Evolutionary conservation across 176 grass and related monocot genomes (phyloP).

Genomic region (Tillandsia fasciculata): DNA sequence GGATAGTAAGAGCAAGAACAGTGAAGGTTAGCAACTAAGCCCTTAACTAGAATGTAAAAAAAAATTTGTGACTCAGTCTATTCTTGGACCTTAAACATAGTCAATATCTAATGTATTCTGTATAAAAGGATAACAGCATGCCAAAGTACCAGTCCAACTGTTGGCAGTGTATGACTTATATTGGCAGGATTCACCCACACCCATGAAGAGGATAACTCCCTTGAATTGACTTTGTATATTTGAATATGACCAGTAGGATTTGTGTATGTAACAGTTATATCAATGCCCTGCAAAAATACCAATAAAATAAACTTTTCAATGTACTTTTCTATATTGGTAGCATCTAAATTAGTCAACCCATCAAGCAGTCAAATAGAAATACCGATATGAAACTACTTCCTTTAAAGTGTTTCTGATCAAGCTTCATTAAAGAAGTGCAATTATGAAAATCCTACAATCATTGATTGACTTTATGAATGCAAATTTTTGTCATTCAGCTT

Average conservation of each 20-base stretch:
- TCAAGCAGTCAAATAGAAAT: neutral
- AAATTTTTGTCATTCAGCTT: neutral
- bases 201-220: conserved; percentile 42
- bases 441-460: neutral
- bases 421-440: too few relatives aligned
- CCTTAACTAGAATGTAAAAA: neutral
- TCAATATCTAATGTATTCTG: neutral
- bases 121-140: neutral
- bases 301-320: neutral
- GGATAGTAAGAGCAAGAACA: neutral
- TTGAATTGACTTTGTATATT: conserved; percentile 48
- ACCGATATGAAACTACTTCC: neutral
- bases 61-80: neutral
- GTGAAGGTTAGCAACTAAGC: neutral
- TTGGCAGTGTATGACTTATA: neutral
- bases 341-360: neutral
- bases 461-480: neutral
- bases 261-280: conserved; percentile 41
- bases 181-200: conserved; percentile 42
- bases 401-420: too few relatives aligned
- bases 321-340: neutral
- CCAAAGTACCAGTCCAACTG: neutral
- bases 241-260: conserved; percentile 43
- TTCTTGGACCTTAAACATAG: neutral
- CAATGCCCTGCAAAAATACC: neutral